Percentiles rank a stretch among this genome's conserved stretches.
Evolutionary conservation across 371 early-diverging fungal species (phyloP).

Genomic region (Mucor irregularis): DNA sequence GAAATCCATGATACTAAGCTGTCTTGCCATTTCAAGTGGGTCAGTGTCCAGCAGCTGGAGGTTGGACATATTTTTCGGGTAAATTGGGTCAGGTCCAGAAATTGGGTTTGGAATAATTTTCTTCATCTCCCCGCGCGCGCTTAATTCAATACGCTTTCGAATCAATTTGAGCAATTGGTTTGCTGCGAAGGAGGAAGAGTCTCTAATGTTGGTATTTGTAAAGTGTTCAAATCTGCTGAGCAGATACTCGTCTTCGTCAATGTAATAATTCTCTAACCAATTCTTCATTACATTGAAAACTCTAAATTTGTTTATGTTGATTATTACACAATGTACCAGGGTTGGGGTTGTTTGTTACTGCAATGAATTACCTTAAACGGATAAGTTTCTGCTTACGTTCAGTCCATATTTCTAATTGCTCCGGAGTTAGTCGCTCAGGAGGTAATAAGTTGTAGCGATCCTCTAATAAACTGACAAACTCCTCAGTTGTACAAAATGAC

Average conservation of each 20-base stretch:
- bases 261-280: conserved; percentile 88
- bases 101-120: conserved; percentile 64
- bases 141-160: conserved; percentile 62
- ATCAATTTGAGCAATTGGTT: conserved; percentile 71
- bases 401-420: conserved; percentile 75
- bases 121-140: conserved; percentile 53
- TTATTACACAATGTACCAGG: too few species aligned
- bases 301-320: conserved; percentile 18
- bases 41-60: conserved; percentile 80
- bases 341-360: too few species aligned
- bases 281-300: conserved; percentile 88
- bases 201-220: conserved; percentile 73
- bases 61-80: conserved; percentile 63
- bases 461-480: conserved; percentile 71
- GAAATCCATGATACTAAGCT: conserved; percentile 86
- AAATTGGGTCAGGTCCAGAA: conserved; percentile 67
- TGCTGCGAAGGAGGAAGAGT: conserved; percentile 67
- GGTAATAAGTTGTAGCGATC: conserved; percentile 74
- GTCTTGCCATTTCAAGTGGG: conserved; percentile 91
- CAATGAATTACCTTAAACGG: conserved; percentile 75
- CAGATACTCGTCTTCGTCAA: conserved; percentile 68
- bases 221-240: conserved; percentile 74
- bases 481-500: conserved; percentile 77
- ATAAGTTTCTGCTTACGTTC: conserved; percentile 84
- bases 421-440: conserved; percentile 63